Percentiles rank a stretch among this genome's conserved stretches.
These are phyloP conservation scores for Colletotrichum gigasporum DNA, from an alignment of 2,329 filamentous ascomycete genomes.

Conservation along the genomic window DNA sequence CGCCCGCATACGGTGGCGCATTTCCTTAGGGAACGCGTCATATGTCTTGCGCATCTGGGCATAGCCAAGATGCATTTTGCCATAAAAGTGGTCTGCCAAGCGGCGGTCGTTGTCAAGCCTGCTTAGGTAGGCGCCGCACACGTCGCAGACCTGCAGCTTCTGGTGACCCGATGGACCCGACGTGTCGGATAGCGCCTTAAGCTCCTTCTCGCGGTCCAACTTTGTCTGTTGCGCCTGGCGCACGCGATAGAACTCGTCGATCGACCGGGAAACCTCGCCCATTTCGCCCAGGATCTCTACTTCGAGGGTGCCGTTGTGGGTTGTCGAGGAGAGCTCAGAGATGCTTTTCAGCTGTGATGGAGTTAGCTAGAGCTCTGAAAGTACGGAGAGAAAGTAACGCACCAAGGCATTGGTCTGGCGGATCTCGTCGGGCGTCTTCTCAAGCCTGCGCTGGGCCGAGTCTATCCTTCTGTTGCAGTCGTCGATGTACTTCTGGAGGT, in stretches of 20 bases:
- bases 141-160: slow-evolving; percentile 98
- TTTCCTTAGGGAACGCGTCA: slow-evolving; percentile 85
- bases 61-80: slow-evolving; percentile 99
- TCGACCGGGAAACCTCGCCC: slow-evolving; percentile 80
- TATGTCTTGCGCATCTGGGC: slow-evolving; percentile 97
- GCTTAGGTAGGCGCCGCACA: slow-evolving; percentile 94
- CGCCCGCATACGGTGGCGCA: slow-evolving; percentile 76
- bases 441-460: slow-evolving; percentile 84
- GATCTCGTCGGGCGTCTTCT: slow-evolving; percentile 98
- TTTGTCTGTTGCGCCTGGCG: slow-evolving; percentile 83
- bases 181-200: slow-evolving; percentile 91
- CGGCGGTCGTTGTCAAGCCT: slow-evolving; percentile 93
- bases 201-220: slow-evolving; percentile 83
- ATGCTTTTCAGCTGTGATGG: slow-evolving; percentile 77
- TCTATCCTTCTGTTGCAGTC: slow-evolving; percentile 97
- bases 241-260: slow-evolving; percentile 89
- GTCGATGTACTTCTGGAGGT: slow-evolving; percentile 96
- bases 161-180: slow-evolving; percentile 94
- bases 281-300: slow-evolving; percentile 86
- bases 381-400: slow-evolving; percentile 19
- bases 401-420: slow-evolving; percentile 89
- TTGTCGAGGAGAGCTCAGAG: slow-evolving; percentile 78
- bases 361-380: slow-evolving; percentile 40
- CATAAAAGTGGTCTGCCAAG: slow-evolving; percentile 96
- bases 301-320: slow-evolving; percentile 85